Evolutionary conservation across 257 asterid genomes (phyloP).

Genomic region (Echites panduratus): DNA sequence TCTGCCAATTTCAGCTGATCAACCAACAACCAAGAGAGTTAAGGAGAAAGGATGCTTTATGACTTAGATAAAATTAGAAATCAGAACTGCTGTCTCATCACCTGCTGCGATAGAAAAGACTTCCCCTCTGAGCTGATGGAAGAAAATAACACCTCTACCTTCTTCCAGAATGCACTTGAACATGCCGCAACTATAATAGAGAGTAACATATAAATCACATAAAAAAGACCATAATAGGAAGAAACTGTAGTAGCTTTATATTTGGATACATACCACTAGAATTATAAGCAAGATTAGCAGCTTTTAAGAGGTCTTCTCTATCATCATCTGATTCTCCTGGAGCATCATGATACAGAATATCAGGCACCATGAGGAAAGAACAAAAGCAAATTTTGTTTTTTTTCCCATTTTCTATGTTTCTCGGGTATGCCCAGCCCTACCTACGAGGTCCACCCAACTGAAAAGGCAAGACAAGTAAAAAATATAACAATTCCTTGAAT

Average conservation of each 20-base stretch:
- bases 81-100: conserved; percentile 23
- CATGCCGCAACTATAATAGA: conserved; percentile 59
- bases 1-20: conserved; percentile 62
- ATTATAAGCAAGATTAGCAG: conserved; percentile 65
- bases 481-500: not conserved
- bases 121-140: conserved; percentile 58
- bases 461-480: not conserved
- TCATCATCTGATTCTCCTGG: conserved; percentile 94
- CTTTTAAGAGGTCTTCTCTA: conserved; percentile 70
- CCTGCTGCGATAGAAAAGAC: conserved; percentile 62
- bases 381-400: not conserved
- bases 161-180: conserved; percentile 78
- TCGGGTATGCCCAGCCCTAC: not conserved
- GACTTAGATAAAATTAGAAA: not conserved
- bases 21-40: conserved; percentile 14
- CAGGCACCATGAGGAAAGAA: not conserved
- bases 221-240: conserved; percentile 5
- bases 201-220: conserved; percentile 14
- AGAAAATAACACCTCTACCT: conserved; percentile 60
- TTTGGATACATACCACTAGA: conserved; percentile 46
- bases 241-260: not conserved
- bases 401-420: not conserved
- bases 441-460: not conserved
- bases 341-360: conserved; percentile 9
- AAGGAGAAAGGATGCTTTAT: conserved; percentile 14